Percentiles rank a stretch among this genome's conserved stretches.
phyloP scores from a whole-genome alignment of 768 basidiomycete species.

The Boletales sp. region DNA sequence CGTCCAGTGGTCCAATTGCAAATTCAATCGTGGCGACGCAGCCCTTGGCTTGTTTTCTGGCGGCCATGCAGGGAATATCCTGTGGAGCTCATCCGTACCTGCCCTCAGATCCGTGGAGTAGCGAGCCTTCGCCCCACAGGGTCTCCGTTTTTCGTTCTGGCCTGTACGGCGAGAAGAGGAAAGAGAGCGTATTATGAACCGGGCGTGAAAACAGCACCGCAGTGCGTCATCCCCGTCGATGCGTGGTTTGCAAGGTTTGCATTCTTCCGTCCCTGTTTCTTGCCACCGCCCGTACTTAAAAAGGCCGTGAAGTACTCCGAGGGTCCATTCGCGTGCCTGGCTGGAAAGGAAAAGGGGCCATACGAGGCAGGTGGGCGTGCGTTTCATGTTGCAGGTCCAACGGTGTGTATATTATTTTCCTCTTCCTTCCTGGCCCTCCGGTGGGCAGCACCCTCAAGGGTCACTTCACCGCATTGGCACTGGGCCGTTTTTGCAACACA shows the following conservation, averaged over 20 bases:
- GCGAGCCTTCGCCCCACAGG: constrained; percentile 12
- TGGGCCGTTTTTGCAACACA: neutral
- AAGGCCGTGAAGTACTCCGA: neutral
- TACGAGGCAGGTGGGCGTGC: constrained; percentile 1
- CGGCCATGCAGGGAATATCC: constrained; percentile 6
- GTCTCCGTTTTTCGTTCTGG: constrained; percentile 10
- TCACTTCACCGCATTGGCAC: neutral
- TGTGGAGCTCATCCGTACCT: constrained; percentile 16
- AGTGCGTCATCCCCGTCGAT: constrained; percentile 19
- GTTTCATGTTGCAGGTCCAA: constrained; percentile 4
- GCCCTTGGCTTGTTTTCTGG: constrained; percentile 7
- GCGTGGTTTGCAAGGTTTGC: constrained; percentile 4
- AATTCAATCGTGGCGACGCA: constrained; percentile 21
- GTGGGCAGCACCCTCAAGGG: neutral
- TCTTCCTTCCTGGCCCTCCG: neutral
- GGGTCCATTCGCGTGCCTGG: constrained; percentile 8
- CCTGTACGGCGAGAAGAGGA: no score
- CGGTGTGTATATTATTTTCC: neutral
- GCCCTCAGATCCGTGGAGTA: constrained; percentile 20
- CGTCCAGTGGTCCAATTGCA: constrained; percentile 19
- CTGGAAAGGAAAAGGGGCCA: neutral
- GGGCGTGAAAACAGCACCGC: neutral
- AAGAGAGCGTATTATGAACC: neutral
- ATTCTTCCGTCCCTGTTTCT: constrained; percentile 10
- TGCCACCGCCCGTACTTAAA: neutral